These are phyloP conservation scores for Chaetomium sp. DNA, from an alignment of 2,329 filamentous ascomycete genomes.

Conservation along the genomic window DNA sequence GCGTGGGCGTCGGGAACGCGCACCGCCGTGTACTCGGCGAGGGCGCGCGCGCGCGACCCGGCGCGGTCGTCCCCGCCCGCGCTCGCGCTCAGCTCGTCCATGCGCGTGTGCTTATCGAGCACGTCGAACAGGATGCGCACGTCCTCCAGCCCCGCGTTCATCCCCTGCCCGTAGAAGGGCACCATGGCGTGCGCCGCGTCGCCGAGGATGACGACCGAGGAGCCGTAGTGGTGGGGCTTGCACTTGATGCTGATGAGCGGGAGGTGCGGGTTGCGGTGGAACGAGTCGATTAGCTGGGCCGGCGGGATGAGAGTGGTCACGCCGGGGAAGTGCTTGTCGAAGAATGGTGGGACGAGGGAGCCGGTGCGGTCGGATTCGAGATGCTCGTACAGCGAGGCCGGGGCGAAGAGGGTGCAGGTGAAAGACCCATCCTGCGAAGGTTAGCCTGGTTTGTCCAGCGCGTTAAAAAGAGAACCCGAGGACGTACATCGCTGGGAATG, in stretches of 20 bases:
- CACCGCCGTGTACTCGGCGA: conserved; percentile 73
- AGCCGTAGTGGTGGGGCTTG: conserved; percentile 78
- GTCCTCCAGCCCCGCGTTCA: conserved; percentile 96
- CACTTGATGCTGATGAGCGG: conserved; percentile 95
- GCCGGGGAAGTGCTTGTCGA: conserved; percentile 82
- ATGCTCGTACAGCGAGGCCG: conserved; percentile 65
- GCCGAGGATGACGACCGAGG: conserved; percentile 80
- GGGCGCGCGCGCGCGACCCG: conserved; percentile 66
- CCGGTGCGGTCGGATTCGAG: conserved; percentile 64
- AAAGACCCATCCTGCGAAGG: conserved; percentile 79
- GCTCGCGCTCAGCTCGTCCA: conserved; percentile 42
- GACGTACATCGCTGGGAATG: conserved; percentile 70
- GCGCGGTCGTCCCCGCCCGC: conserved; percentile 59
- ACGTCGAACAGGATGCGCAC: conserved; percentile 84
- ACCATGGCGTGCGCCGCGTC: conserved; percentile 98
- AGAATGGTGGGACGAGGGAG: conserved; percentile 65
- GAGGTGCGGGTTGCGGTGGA: conserved; percentile 80
- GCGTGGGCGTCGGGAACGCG: conserved; percentile 79
- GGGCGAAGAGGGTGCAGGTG: conserved; percentile 91
- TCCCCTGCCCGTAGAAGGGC: conserved; percentile 96
- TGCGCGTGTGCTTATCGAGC: conserved; percentile 65
- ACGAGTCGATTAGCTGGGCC: conserved; percentile 70
- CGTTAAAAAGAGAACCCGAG: not conserved
- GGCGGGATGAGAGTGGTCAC: conserved; percentile 73
- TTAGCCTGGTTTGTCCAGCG: conserved; percentile 17